Conservation (phyloP, 179 eudicot species). For the Spergularia azorica region DNA sequence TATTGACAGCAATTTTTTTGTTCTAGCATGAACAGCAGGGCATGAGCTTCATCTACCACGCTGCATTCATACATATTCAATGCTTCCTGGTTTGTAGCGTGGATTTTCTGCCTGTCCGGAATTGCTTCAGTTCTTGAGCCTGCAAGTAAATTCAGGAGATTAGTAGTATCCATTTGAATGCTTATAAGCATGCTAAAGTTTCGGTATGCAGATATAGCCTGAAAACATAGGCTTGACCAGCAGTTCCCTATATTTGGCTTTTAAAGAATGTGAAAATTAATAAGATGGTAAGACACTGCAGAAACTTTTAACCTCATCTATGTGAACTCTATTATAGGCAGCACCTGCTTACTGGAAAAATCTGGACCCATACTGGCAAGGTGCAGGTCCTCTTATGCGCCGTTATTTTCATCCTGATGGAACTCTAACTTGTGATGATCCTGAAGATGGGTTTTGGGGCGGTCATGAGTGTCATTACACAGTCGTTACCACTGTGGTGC, state of each 20-base stretch:
- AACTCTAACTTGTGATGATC: slow-evolving; percentile 67
- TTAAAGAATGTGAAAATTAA: background rate
- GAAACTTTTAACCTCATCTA: background rate
- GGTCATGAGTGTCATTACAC: slow-evolving; percentile 86
- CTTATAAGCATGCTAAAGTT: background rate
- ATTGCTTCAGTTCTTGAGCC: background rate
- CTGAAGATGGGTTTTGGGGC: slow-evolving; percentile 82
- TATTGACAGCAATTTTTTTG: background rate
- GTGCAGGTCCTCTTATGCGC: slow-evolving; percentile 57
- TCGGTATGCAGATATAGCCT: background rate
- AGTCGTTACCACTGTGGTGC: slow-evolving; percentile 50
- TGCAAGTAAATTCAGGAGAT: slow-evolving; percentile 4
- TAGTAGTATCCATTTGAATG: background rate
- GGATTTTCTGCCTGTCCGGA: background rate
- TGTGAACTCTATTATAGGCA: slow-evolving; percentile 34
- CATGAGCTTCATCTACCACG: slow-evolving; percentile 3
- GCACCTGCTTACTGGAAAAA: slow-evolving; percentile 79
- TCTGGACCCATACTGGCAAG: slow-evolving; percentile 83
- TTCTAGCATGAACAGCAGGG: slow-evolving; percentile 1
- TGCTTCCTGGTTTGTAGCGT: background rate
- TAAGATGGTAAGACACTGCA: background rate
- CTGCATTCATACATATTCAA: background rate
- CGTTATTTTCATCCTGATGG: slow-evolving; percentile 93
- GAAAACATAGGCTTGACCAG: background rate
- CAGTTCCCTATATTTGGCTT: background rate